These are phyloP conservation scores for Coniella vitis DNA, from an alignment of 2,329 filamentous ascomycete genomes.

Conservation along the genomic window DNA sequence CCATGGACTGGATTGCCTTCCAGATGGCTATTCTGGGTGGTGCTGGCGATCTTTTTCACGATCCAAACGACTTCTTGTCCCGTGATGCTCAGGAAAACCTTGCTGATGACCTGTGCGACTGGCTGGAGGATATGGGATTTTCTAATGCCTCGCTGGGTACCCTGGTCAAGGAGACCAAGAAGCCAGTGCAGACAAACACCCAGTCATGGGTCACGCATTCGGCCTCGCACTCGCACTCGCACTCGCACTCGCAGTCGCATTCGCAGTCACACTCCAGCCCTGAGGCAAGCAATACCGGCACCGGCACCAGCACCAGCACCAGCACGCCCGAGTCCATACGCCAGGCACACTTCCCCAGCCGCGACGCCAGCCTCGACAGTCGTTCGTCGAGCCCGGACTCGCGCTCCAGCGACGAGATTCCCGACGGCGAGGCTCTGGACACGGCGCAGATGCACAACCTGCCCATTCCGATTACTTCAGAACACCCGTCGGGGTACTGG, in stretches of 20 bases:
- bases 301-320: neutral
- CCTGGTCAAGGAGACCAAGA: slow-evolving; percentile 24
- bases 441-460: slow-evolving; percentile 26
- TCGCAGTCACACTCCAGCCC: too few relatives aligned
- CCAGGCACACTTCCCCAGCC: slow-evolving; percentile 8
- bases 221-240: neutral
- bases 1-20: slow-evolving; percentile 57
- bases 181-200: neutral
- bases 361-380: slow-evolving; percentile 10
- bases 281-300: too few relatives aligned
- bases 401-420: slow-evolving; percentile 14
- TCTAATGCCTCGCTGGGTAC: slow-evolving; percentile 29
- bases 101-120: slow-evolving; percentile 39
- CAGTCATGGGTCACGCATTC: neutral
- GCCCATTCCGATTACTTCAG: slow-evolving; percentile 31
- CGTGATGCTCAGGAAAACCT: slow-evolving; percentile 19
- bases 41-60: slow-evolving; percentile 43
- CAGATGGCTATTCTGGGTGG: slow-evolving; percentile 58
- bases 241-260: neutral
- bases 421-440: slow-evolving; percentile 14
- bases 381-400: slow-evolving; percentile 4
- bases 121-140: slow-evolving; percentile 47
- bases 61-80: slow-evolving; percentile 34
- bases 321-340: slow-evolving; percentile 5
- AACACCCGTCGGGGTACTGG: slow-evolving; percentile 29